Percentiles rank a stretch among this genome's conserved stretches.
Conservation (phyloP, 2,329 filamentous ascomycete genomes). For the Leptographium radiaticola region DNA sequence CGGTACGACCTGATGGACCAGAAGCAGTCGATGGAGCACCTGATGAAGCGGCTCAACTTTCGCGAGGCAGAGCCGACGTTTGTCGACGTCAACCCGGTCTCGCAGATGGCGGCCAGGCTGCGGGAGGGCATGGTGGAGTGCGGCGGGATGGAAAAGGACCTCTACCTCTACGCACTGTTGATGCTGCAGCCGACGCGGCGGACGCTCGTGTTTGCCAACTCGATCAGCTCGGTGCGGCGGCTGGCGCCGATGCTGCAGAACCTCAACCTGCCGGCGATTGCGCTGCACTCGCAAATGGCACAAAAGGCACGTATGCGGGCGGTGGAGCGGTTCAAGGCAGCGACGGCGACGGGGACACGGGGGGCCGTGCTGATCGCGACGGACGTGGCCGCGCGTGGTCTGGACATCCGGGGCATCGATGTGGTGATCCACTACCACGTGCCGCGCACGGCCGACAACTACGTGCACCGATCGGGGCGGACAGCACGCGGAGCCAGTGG, state of each 20-base stretch:
- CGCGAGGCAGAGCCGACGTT: conserved; percentile 73
- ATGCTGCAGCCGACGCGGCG: conserved; percentile 70
- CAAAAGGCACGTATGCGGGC: conserved; percentile 93
- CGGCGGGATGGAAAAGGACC: conserved; percentile 87
- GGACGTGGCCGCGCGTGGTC: conserved; percentile 82
- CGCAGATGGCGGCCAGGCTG: conserved; percentile 75
- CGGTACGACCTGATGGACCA: conserved; percentile 55
- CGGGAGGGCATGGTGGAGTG: conserved; percentile 90
- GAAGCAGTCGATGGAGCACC: conserved; percentile 80
- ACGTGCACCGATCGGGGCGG: conserved; percentile 89
- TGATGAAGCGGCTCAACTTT: conserved; percentile 83
- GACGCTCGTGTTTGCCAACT: conserved; percentile 89
- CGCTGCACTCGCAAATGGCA: conserved; percentile 85
- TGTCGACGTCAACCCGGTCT: conserved; percentile 79
- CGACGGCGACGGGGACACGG: conserved; percentile 29
- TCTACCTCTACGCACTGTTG: conserved; percentile 82
- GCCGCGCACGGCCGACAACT: conserved; percentile 79
- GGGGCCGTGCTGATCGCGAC: conserved; percentile 72
- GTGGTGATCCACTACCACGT: conserved; percentile 93
- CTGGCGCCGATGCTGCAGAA: conserved; percentile 74
- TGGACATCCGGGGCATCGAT: conserved; percentile 85
- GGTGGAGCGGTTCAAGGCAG: conserved; percentile 72
- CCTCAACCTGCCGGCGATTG: conserved; percentile 61
- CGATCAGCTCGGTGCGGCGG: conserved; percentile 81
- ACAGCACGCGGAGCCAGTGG: conserved; percentile 71